Evolutionary conservation across 768 basidiomycete species (phyloP), one percentile per base, ranked within the genome.

Genomic region (Lentinula lateritia): DNA sequence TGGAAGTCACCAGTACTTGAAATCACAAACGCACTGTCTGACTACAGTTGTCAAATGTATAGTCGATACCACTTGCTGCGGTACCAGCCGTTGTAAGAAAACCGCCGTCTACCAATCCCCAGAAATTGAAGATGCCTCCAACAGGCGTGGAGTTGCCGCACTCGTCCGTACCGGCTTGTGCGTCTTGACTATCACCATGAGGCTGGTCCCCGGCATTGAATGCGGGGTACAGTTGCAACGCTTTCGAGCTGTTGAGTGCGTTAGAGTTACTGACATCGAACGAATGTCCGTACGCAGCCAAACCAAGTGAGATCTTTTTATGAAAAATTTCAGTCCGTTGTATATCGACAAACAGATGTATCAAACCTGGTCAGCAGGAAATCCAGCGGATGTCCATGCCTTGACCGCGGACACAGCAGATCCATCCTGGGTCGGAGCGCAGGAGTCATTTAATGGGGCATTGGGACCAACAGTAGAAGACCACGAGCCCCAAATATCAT

Each of bases 281-380:
- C 43, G 88, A 83, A 72, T 92, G 92, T 1, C 90, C 92, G 71
- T 93, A 96, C 13, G 87, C 73, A 0, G 93, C 78, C 0, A 97
- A 83, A 56, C 92, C 95, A 41, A 97, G 83, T 16, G 90, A 82
- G 60, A 95, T 85, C 75, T 80, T 53, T 69, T 3, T 16, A 20
- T 28, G 5, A 10, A 50, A n/a, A 28, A 20, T 39, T n/a, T 57
- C 18, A 23, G 36, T 9, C 18, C 6, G 9, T 50, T 18, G 20
- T 5, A 23, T 23, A 13, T 50, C 18, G 10, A 16, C 3, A 13
- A 35, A 43, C 23, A 15, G 23, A 52, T 42, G 36, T 45, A 42
- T 58, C 67, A 34, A 57, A 72, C 75, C 70, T 79, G 67, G 15
- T 74, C 58, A 16, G 80, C 76, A 18, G 93, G 89, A 77, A 97